These are phyloP conservation scores for Panicum miliaceum DNA, from an alignment of 176 grass and related monocot species.

Conservation along the genomic window DNA sequence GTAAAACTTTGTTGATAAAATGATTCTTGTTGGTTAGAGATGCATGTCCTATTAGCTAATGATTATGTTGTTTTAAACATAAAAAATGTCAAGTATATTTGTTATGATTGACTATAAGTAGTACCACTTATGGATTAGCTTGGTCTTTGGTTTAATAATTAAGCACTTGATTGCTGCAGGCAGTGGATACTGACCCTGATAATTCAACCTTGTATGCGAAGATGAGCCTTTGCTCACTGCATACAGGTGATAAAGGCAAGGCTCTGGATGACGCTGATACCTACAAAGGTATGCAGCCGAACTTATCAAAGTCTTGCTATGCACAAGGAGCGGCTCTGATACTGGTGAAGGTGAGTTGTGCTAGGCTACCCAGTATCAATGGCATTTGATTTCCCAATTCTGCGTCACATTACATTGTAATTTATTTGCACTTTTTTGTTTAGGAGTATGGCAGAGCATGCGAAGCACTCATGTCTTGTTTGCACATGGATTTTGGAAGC, in stretches of 20 bases:
- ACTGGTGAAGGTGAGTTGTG: not conserved
- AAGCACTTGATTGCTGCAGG: constrained; percentile 18
- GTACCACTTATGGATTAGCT: not conserved
- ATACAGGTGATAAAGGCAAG: not conserved
- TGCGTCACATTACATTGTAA: not conserved
- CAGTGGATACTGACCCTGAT: constrained; percentile 15
- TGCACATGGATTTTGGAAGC: constrained; percentile 22
- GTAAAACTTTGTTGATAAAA: not conserved
- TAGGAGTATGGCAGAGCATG: constrained; percentile 18
- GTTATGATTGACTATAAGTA: not conserved
- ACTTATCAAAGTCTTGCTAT: not conserved
- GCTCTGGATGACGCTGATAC: constrained; percentile 23
- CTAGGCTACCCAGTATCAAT: not conserved
- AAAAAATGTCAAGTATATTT: not conserved
- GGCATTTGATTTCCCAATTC: not conserved
- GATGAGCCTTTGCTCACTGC: constrained; percentile 44
- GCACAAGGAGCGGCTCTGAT: not conserved
- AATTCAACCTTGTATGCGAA: constrained; percentile 42
- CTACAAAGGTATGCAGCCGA: not conserved
- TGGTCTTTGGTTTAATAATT: not conserved
- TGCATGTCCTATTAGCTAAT: too few relatives aligned
- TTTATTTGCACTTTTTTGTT: not conserved
- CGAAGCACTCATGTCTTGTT: constrained; percentile 9
- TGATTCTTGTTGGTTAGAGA: not conserved
- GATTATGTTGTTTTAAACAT: not conserved